Evolutionary conservation across 768 basidiomycete genomes (phyloP).

Genomic region (Lactifluus subvellereus): DNA sequence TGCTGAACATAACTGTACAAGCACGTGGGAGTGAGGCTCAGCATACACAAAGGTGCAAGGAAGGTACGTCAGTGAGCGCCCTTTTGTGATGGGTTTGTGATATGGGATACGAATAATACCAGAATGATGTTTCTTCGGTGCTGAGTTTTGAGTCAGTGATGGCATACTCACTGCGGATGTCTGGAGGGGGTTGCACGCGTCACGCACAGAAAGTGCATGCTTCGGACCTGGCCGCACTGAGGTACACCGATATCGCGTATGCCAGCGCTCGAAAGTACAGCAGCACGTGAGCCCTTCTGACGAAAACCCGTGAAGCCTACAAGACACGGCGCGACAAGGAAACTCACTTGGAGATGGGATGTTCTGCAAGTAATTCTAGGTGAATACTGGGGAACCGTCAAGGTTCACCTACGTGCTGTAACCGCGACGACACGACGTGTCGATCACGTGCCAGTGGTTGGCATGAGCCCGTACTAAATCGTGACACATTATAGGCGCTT

Average conservation of each 20-base stretch:
- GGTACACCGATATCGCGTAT: not conserved
- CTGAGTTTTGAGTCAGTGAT: not conserved
- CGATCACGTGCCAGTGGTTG: not conserved
- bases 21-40: not conserved
- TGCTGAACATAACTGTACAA: not conserved
- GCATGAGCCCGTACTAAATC: not conserved
- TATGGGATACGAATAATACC: not conserved
- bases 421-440: not conserved
- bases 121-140: not conserved
- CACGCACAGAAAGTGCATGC: not conserved
- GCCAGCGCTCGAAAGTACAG: not conserved
- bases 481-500: not conserved
- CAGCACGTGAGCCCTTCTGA: not conserved
- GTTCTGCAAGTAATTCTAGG: not conserved
- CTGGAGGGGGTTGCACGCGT: not conserved
- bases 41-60: not conserved
- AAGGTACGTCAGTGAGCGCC: not conserved
- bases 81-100: not conserved
- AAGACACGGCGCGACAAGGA: not conserved
- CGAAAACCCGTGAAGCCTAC: not conserved
- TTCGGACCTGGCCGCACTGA: not conserved
- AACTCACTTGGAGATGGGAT: not conserved
- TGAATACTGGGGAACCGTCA: not conserved
- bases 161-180: conserved; percentile 6
- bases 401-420: not conserved